Base-by-base conservation (phyloP, 352 stramenopile species). In the Phytophthora agathidicida region DNA sequence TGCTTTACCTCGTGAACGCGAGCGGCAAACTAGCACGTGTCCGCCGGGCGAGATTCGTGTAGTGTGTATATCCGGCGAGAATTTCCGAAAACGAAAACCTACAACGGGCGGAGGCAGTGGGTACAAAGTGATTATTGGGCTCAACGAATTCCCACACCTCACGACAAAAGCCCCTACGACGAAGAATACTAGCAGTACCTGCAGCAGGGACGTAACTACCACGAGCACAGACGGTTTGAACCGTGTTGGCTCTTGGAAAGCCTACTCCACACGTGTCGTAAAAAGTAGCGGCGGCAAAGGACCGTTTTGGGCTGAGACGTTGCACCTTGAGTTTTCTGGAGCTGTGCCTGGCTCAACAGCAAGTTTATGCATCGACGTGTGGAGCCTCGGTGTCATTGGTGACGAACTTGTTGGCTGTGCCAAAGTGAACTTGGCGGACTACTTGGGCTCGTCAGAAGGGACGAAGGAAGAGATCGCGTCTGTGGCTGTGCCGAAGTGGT, bases 21-120 rank as follows among this genome's bases (percentile, higher is more conserved):
- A 91, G 46, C 58, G 61, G 13, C 79, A 69, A 17, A 58, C 75
- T 20, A 77, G 64, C 22, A 88, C 80, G 26, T 93, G 82, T 75
- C 86, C 86, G 26, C 84, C 86, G 1, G 86, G 86, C 7, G 83
- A 89, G 60, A 77, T 95, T 58, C 84, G 83, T 28, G 83, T 95
- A 36, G 84, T 93, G 43, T 93, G 83, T 46, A 88, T 93, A 23
- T 80, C 75, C 9, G 86, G 78, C 5, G 72, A 88, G 41, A 72
- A 65, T 30, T 65, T 75, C 8, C 56, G 49, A 14, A 44, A 54
- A 46, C 66, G 66, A 59, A 71, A 64, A 20, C 37, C 66, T 39
- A 45, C 50, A 65, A 86, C 47, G 61, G 74, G 68, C 53, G 75
- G 36, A 75, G 79, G 65, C 78, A 88, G 56, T 52, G 70, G 41